Conservation (phyloP, 768 basidiomycete genomes). For the Suillus spraguei region DNA sequence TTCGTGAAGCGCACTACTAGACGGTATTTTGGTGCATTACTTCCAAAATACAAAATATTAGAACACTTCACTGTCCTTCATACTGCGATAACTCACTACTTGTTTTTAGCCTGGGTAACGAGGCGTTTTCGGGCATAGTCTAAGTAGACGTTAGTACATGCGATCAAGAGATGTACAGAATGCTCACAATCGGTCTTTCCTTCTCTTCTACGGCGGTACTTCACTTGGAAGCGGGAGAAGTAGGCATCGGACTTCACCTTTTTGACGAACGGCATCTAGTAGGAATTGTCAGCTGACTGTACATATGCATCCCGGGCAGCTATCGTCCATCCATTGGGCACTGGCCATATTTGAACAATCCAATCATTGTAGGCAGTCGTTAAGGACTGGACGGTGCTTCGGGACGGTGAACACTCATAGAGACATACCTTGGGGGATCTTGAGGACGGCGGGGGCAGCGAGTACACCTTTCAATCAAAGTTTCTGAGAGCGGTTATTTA, state of each 20-base stretch:
- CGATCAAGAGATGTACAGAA: background rate
- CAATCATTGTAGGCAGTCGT: background rate
- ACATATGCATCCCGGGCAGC: constrained; percentile 30
- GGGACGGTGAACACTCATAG: background rate
- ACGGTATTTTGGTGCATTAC: constrained; percentile 97
- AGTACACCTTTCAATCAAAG: constrained; percentile 18
- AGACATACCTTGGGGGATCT: constrained; percentile 44
- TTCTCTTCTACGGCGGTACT: constrained; percentile 96
- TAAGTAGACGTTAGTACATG: constrained; percentile 31
- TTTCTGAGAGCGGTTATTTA: constrained; percentile 26
- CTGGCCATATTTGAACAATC: background rate
- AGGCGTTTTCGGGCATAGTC: constrained; percentile 99
- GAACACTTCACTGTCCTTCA: background rate
- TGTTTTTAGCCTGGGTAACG: constrained; percentile 98
- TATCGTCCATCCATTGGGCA: constrained; percentile 34
- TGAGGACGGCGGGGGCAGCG: constrained; percentile 33
- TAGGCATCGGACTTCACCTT: constrained; percentile 95
- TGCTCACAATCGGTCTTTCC: constrained; percentile 96
- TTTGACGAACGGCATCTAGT: constrained; percentile 95
- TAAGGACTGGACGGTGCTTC: background rate
- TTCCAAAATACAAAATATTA: constrained; percentile 27
- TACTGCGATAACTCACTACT: constrained; percentile 64
- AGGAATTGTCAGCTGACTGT: constrained; percentile 21
- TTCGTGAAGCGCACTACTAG: constrained; percentile 99
- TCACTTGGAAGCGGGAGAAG: constrained; percentile 98